Percentiles rank a stretch among this genome's conserved stretches.
Evolutionary conservation across 1,284 basidiomycete species (phyloP).

Genomic region (Heliocybe sulcata): DNA sequence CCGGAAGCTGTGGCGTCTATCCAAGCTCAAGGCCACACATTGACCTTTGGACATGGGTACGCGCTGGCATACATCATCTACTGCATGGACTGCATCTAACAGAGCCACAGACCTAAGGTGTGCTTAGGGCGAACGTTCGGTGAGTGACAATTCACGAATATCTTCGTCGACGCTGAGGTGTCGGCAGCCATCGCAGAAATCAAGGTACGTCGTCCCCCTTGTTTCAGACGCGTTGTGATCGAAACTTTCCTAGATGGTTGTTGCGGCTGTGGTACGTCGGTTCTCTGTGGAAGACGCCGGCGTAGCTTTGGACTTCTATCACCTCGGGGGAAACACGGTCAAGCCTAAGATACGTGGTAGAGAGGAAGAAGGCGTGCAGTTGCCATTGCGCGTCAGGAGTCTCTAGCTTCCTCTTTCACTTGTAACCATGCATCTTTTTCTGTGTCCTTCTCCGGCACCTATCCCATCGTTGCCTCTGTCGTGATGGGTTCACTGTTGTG

Average conservation of each 20-base stretch:
- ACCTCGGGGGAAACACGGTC: conserved; percentile 13
- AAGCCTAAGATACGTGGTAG: conserved; percentile 14
- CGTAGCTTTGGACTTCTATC: conserved; percentile 12
- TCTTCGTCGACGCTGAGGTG: background rate
- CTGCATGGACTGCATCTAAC: background rate
- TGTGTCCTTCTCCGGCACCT: background rate
- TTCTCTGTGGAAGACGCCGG: conserved; percentile 10
- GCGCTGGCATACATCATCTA: background rate
- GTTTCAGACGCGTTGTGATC: background rate
- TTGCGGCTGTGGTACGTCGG: conserved; percentile 8
- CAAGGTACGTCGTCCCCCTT: conserved; percentile 11
- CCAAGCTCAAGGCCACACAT: conserved; percentile 9
- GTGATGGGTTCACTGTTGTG: no score
- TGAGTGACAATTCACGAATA: conserved; percentile 3
- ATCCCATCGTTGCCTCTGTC: background rate
- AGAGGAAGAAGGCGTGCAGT: conserved; percentile 13
- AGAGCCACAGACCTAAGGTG: conserved; percentile 9
- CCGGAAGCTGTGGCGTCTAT: conserved; percentile 11
- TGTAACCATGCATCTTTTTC: background rate
- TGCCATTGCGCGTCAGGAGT: conserved; percentile 12
- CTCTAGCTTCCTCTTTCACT: background rate
- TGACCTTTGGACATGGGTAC: conserved; percentile 17
- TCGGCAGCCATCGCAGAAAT: conserved; percentile 13
- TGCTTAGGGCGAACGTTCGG: conserved; percentile 13
- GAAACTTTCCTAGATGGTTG: conserved; percentile 2